Conservation (phyloP, 352 stramenopile genomes). For the Globisporangium polare region DNA sequence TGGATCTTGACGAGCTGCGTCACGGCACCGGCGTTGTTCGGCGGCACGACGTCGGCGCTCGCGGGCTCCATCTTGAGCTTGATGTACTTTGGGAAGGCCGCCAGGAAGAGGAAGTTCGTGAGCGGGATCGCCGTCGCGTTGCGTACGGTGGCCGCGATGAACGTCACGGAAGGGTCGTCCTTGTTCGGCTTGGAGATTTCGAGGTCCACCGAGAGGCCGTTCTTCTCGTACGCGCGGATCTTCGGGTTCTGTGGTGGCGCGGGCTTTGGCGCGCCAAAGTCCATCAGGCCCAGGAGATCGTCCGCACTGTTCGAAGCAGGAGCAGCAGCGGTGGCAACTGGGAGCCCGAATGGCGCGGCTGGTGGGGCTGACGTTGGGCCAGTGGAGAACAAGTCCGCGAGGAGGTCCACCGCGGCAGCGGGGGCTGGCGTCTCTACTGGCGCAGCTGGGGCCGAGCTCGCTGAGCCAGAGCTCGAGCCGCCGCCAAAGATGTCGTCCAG, state of each 20-base stretch:
- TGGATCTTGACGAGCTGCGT: slow-evolving; percentile 96
- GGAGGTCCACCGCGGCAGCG: slow-evolving; percentile 81
- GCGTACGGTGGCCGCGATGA: slow-evolving; percentile 90
- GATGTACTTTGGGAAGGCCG: slow-evolving; percentile 97
- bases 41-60: slow-evolving; percentile 87
- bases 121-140: slow-evolving; percentile 89
- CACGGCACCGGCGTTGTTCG: slow-evolving; percentile 72
- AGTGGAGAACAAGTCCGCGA: slow-evolving; percentile 93
- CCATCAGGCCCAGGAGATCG: slow-evolving; percentile 71
- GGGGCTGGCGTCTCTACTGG: slow-evolving; percentile 18
- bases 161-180: slow-evolving; percentile 90
- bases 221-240: slow-evolving; percentile 95
- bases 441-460: slow-evolving; percentile 20
- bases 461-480: slow-evolving; percentile 19
- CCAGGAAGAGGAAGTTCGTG: slow-evolving; percentile 92
- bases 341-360: slow-evolving; percentile 19
- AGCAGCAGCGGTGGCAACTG: slow-evolving; percentile 13
- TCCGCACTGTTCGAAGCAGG: slow-evolving; percentile 18
- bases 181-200: slow-evolving; percentile 91
- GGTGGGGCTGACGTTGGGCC: slow-evolving; percentile 24
- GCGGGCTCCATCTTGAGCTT: slow-evolving; percentile 98
- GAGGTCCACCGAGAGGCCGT: slow-evolving; percentile 92
- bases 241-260: slow-evolving; percentile 32
- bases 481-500: slow-evolving; percentile 95
- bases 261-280: slow-evolving; percentile 50